phyloP scores from a whole-genome alignment of 352 stramenopile genomes.

The Phytophthora lateralis region DNA sequence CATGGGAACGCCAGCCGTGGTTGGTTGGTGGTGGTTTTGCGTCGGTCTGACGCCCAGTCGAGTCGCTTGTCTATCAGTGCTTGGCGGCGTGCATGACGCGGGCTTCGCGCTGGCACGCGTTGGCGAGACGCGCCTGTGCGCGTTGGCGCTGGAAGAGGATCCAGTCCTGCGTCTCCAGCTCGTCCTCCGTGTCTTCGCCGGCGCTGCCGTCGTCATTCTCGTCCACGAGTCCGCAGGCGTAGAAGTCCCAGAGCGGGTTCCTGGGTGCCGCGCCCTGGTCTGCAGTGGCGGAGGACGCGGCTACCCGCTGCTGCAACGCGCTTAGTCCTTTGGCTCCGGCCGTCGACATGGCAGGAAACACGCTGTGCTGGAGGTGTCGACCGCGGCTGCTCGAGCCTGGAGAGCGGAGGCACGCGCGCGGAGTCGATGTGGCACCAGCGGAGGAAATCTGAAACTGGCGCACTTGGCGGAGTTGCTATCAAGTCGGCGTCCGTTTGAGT shows the following conservation, averaged over 20 bases:
- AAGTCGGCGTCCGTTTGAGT: slow-evolving; percentile 22
- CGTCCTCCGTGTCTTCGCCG: slow-evolving; percentile 64
- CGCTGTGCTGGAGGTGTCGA: background rate
- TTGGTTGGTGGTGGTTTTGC: slow-evolving; percentile 1
- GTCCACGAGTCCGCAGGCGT: slow-evolving; percentile 59
- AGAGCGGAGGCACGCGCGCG: slow-evolving; percentile 1
- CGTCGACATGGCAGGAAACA: slow-evolving; percentile 26
- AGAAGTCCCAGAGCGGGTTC: slow-evolving; percentile 62
- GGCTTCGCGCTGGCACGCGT: slow-evolving; percentile 45
- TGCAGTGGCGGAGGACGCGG: background rate
- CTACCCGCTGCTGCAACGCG: slow-evolving; percentile 23
- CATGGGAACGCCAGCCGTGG: slow-evolving; percentile 10
- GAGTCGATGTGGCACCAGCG: background rate
- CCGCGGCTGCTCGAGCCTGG: slow-evolving; percentile 26
- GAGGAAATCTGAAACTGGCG: slow-evolving; percentile 30
- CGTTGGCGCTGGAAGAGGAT: slow-evolving; percentile 65
- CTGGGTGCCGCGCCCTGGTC: slow-evolving; percentile 11
- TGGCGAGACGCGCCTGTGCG: slow-evolving; percentile 48
- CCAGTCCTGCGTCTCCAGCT: slow-evolving; percentile 59
- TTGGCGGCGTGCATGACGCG: slow-evolving; percentile 27
- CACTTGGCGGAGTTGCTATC: background rate
- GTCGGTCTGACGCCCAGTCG: background rate
- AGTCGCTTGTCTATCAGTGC: slow-evolving; percentile 18
- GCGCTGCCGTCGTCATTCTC: slow-evolving; percentile 47
- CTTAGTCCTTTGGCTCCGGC: slow-evolving; percentile 23